Evolutionary conservation across 768 basidiomycete species (phyloP).

Genomic region (Serpula lacrymans): DNA sequence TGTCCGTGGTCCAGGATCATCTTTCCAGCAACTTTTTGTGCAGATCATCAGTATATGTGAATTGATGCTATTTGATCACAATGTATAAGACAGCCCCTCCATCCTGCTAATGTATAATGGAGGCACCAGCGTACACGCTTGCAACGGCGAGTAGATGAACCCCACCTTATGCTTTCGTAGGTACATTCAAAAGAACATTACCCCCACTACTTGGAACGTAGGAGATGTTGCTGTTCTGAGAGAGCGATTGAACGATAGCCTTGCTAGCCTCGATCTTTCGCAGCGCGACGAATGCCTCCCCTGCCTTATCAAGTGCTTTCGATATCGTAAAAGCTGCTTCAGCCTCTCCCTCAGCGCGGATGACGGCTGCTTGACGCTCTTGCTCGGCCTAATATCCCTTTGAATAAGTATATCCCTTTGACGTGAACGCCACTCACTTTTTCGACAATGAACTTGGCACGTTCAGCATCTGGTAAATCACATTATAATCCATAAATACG

Average conservation of each 20-base stretch:
- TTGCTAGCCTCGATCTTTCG: slow-evolving; percentile 97
- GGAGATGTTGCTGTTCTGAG: slow-evolving; percentile 79
- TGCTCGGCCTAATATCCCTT: slow-evolving; percentile 79
- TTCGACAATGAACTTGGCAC: slow-evolving; percentile 98
- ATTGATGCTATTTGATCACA: no score
- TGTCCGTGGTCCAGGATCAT: no score
- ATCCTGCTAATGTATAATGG: no score
- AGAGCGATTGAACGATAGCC: slow-evolving; percentile 87
- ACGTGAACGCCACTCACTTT: slow-evolving; percentile 53
- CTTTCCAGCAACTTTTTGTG: no score
- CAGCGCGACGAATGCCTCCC: slow-evolving; percentile 92
- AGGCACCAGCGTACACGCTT: no score
- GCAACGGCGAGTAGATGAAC: no score
- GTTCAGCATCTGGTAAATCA: slow-evolving; percentile 80
- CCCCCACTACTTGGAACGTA: slow-evolving; percentile 82
- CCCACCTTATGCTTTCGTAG: slow-evolving; percentile 45
- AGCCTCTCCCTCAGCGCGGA: slow-evolving; percentile 97
- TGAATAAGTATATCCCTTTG: slow-evolving; percentile 1
- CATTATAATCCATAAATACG: no score
- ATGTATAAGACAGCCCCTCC: no score
- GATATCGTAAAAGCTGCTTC: slow-evolving; percentile 96
- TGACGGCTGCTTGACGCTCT: slow-evolving; percentile 97
- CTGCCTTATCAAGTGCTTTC: slow-evolving; percentile 85
- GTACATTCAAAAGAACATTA: slow-evolving; percentile 82
- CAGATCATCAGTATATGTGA: no score